Conservation (phyloP, 352 stramenopile species). For the Pseudoperonospora humuli region DNA sequence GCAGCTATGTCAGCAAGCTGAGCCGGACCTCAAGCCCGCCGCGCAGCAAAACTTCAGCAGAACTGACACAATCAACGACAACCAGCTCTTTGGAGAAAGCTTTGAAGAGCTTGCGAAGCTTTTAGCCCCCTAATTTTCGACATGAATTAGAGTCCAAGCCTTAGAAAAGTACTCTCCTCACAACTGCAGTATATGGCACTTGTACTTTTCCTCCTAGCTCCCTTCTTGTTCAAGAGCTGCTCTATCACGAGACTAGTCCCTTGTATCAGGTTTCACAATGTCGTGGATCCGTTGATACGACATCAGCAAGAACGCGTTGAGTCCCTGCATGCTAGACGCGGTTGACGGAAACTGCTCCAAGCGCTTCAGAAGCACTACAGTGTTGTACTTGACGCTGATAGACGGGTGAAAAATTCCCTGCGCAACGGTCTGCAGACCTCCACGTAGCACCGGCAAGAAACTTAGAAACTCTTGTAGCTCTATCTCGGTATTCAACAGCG, state of each 20-base stretch:
- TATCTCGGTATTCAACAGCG: constrained; percentile 59
- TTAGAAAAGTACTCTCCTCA: background rate
- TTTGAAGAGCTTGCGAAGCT: constrained; percentile 50
- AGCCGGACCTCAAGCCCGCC: constrained; percentile 53
- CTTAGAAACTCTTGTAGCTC: constrained; percentile 83
- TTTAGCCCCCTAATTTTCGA: constrained; percentile 21
- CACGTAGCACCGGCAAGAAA: constrained; percentile 65
- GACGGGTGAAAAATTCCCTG: constrained; percentile 82
- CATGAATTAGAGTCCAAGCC: background rate
- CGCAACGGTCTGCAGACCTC: constrained; percentile 71
- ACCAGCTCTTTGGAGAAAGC: constrained; percentile 40
- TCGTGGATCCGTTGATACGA: constrained; percentile 79
- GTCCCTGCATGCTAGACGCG: constrained; percentile 45
- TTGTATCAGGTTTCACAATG: constrained; percentile 54
- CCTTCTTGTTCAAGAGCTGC: background rate
- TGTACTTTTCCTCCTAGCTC: constrained; percentile 6
- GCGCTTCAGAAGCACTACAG: constrained; percentile 78
- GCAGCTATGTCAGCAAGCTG: constrained; percentile 67
- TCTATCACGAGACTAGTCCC: constrained; percentile 10
- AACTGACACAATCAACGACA: constrained; percentile 8
- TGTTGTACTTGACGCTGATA: constrained; percentile 87
- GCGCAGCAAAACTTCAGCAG: background rate
- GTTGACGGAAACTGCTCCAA: constrained; percentile 76
- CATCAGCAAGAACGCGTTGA: constrained; percentile 81
- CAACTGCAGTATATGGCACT: constrained; percentile 1